Conservation (phyloP, 371 early-diverging fungal species). For the Thermomucor indicae-seudaticae region DNA sequence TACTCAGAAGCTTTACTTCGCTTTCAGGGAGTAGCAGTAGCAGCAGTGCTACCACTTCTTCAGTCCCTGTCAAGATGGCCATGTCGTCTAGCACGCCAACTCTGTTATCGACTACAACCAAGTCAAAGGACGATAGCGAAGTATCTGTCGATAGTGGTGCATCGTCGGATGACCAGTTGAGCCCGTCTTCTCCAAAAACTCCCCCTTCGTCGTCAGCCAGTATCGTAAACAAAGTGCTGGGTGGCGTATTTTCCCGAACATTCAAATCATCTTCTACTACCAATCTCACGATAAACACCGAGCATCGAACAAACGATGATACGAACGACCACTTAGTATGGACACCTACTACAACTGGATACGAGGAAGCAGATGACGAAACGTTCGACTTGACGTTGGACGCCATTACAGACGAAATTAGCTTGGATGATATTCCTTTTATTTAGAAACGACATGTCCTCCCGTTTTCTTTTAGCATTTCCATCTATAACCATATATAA, state of each 20-base stretch:
- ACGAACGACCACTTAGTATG: conserved; percentile 14
- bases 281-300: conserved; percentile 9
- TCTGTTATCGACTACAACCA: neutral
- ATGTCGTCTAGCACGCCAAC: conserved; percentile 16
- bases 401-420: conserved; percentile 38
- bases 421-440: conserved; percentile 55
- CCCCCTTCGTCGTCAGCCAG: conserved; percentile 8
- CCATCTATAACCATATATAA: neutral
- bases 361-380: conserved; percentile 44
- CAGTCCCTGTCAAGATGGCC: conserved; percentile 2
- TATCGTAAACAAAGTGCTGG: conserved; percentile 25
- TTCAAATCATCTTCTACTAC: conserved; percentile 13
- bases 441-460: conserved; percentile 18
- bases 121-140: too few species aligned
- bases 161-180: neutral
- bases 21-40: conserved; percentile 7
- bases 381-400: conserved; percentile 30
- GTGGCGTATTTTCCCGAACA: conserved; percentile 34
- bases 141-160: conserved; percentile 4
- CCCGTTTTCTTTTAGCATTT: neutral
- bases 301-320: conserved; percentile 8
- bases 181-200: conserved; percentile 5
- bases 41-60: neutral
- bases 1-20: conserved; percentile 39
- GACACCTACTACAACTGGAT: neutral